phyloP scores from a whole-genome alignment of 2,329 filamentous ascomycete genomes.

The Colletotrichum graminicola region DNA sequence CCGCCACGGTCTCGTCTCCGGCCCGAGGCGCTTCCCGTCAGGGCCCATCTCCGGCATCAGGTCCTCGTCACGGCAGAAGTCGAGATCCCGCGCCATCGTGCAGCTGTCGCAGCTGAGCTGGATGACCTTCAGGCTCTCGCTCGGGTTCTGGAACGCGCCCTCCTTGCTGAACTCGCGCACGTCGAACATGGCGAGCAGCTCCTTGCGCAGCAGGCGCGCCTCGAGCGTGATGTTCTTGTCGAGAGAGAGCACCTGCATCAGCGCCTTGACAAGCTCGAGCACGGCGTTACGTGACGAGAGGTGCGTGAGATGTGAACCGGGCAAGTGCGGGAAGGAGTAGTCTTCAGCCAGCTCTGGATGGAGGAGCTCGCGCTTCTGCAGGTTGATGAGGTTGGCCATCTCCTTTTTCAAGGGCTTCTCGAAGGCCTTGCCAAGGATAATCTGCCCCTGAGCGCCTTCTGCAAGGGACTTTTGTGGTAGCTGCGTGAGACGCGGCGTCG shows the following conservation, averaged over 20 bases:
- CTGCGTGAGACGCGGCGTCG: slow-evolving; percentile 69
- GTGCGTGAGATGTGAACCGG: slow-evolving; percentile 74
- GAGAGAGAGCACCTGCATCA: slow-evolving; percentile 92
- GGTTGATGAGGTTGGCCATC: slow-evolving; percentile 82
- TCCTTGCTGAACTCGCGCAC: slow-evolving; percentile 93
- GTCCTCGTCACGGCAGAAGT: slow-evolving; percentile 91
- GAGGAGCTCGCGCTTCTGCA: slow-evolving; percentile 88
- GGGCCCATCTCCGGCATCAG: slow-evolving; percentile 68
- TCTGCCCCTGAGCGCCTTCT: slow-evolving; percentile 70
- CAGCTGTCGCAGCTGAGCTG: slow-evolving; percentile 91
- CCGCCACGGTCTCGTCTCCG: slow-evolving; percentile 70
- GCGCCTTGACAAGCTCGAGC: slow-evolving; percentile 89
- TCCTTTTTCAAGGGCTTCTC: slow-evolving; percentile 93
- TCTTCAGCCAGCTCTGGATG: slow-evolving; percentile 90
- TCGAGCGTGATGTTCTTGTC: slow-evolving; percentile 93
- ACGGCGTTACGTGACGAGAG: slow-evolving; percentile 57
- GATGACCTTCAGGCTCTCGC: slow-evolving; percentile 76
- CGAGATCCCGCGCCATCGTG: slow-evolving; percentile 88
- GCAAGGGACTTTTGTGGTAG: slow-evolving; percentile 70
- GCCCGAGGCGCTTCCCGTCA: slow-evolving; percentile 43
- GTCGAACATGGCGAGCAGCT: slow-evolving; percentile 90
- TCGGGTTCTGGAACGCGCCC: slow-evolving; percentile 89
- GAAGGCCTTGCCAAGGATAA: slow-evolving; percentile 83
- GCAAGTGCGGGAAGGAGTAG: slow-evolving; percentile 86
- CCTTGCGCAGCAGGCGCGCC: slow-evolving; percentile 87